A percentile compares a stretch with the other conserved stretches of the same genome.
Evolutionary conservation across 2,329 filamentous ascomycete species (phyloP).

Genomic region (Scedosporium apiospermum): DNA sequence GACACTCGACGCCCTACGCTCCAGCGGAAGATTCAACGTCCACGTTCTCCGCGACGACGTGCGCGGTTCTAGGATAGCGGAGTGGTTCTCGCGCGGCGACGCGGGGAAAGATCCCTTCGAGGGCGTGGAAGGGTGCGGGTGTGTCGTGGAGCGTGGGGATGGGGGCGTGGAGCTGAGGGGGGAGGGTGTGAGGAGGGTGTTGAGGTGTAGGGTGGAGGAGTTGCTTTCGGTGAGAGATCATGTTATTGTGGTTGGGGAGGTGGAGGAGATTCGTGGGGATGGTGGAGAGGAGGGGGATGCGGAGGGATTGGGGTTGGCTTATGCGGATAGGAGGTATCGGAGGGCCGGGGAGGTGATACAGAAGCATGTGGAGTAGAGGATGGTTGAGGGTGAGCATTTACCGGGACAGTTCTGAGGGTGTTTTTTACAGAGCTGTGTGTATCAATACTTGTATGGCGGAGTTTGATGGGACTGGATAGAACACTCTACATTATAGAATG

Average conservation of each 20-base stretch:
- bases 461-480: neutral
- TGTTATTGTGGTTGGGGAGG: slow-evolving; percentile 42
- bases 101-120: slow-evolving; percentile 27
- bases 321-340: slow-evolving; percentile 40
- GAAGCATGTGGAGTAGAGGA: slow-evolving; percentile 6
- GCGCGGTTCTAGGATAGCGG: slow-evolving; percentile 38
- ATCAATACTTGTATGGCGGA: neutral
- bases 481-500: neutral
- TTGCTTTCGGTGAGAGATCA: slow-evolving; percentile 40
- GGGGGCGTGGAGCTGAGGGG: slow-evolving; percentile 34
- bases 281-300: slow-evolving; percentile 10
- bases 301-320: slow-evolving; percentile 33
- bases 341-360: slow-evolving; percentile 27
- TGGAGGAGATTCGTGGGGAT: slow-evolving; percentile 32
- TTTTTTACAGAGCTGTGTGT: neutral
- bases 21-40: slow-evolving; percentile 39
- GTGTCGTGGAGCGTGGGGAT: slow-evolving; percentile 11
- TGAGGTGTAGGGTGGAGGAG: slow-evolving; percentile 28
- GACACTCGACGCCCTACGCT: slow-evolving; percentile 40
- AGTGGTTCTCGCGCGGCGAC: slow-evolving; percentile 43
- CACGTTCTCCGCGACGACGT: slow-evolving; percentile 41
- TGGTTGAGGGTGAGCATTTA: neutral
- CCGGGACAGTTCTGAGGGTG: neutral
- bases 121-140: slow-evolving; percentile 18
- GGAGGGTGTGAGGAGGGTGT: slow-evolving; percentile 41